phyloP scores from a whole-genome alignment of 2,329 filamentous ascomycete genomes.

The Onygenales sp. region DNA sequence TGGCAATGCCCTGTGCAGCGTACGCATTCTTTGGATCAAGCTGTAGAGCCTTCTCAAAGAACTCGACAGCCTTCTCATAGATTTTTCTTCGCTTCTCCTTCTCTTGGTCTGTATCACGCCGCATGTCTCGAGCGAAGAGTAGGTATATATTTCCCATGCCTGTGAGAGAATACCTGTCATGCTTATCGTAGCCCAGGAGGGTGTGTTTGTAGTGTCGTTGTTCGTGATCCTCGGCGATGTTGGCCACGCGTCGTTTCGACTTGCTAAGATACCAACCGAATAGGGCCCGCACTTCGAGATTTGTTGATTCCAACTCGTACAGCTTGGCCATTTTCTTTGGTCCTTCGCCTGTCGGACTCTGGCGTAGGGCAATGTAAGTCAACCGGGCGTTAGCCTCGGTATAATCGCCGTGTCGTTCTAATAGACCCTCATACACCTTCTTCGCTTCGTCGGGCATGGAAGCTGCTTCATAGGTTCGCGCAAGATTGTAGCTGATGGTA shows the following conservation, averaged over 20 bases:
- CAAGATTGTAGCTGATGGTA: conserved; percentile 94
- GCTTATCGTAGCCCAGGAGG: conserved; percentile 87
- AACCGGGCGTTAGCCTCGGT: conserved; percentile 82
- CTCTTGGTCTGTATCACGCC: conserved; percentile 76
- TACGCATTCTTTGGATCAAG: conserved; percentile 94
- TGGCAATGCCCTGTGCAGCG: conserved; percentile 90
- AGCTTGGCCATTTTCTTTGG: conserved; percentile 77
- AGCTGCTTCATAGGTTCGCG: conserved; percentile 81
- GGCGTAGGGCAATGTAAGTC: conserved; percentile 78
- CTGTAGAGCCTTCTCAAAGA: conserved; percentile 94
- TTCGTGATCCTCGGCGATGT: conserved; percentile 81
- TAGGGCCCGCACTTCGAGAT: conserved; percentile 83
- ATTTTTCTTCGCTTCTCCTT: conserved; percentile 81
- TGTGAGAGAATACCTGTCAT: conserved; percentile 91
- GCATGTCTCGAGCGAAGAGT: conserved; percentile 84
- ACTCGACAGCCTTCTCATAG: conserved; percentile 90
- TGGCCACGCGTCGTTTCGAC: conserved; percentile 69
- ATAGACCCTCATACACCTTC: conserved; percentile 76
- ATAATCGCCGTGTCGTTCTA: conserved; percentile 81
- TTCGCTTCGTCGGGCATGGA: conserved; percentile 73
- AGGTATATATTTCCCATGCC: conserved; percentile 97
- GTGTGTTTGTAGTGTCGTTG: conserved; percentile 95
- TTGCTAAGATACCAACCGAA: conserved; percentile 95
- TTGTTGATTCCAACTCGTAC: conserved; percentile 71
- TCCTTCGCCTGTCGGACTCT: conserved; percentile 73